Evolutionary conservation across 2,329 filamentous ascomycete genomes (phyloP).

Genomic region (Didymella lethalis): DNA sequence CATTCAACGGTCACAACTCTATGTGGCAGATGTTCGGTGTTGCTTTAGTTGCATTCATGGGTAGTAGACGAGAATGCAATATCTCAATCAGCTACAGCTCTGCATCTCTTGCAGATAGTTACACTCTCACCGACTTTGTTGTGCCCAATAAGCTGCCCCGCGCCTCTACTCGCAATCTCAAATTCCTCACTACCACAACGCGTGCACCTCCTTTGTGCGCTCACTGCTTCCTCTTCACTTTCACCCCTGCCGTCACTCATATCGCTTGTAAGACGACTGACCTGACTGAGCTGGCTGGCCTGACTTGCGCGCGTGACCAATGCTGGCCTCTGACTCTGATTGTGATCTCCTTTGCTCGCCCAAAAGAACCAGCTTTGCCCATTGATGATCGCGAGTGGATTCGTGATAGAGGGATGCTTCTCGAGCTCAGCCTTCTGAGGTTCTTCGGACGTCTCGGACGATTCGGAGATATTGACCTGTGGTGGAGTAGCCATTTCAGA

Average conservation of each 20-base stretch:
- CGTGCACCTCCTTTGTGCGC: constrained; percentile 55
- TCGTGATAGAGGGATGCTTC: constrained; percentile 27
- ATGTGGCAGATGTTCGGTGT: too few relatives aligned
- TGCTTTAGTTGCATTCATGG: too few relatives aligned
- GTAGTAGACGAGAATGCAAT: too few relatives aligned
- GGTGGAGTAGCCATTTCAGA: constrained; percentile 15
- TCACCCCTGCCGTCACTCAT: constrained; percentile 50
- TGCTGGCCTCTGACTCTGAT: constrained; percentile 28
- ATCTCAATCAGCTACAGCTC: constrained; percentile 19
- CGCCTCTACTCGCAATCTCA: constrained; percentile 64
- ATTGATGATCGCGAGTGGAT: constrained; percentile 59
- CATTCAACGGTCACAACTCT: too few relatives aligned
- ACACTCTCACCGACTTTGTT: constrained; percentile 56
- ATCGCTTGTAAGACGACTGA: constrained; percentile 63
- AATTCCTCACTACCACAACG: constrained; percentile 69
- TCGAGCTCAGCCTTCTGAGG: background rate
- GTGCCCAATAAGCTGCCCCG: constrained; percentile 16
- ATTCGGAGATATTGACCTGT: background rate
- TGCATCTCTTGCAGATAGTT: constrained; percentile 68
- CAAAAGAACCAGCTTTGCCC: constrained; percentile 64
- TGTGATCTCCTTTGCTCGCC: constrained; percentile 25
- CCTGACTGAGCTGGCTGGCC: constrained; percentile 62
- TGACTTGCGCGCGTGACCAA: constrained; percentile 54
- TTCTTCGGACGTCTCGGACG: background rate
- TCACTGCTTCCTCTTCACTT: constrained; percentile 50